These are phyloP conservation scores for Sanghuangporus sanghuang DNA, from an alignment of 1,284 basidiomycete species.

Conservation along the genomic window DNA sequence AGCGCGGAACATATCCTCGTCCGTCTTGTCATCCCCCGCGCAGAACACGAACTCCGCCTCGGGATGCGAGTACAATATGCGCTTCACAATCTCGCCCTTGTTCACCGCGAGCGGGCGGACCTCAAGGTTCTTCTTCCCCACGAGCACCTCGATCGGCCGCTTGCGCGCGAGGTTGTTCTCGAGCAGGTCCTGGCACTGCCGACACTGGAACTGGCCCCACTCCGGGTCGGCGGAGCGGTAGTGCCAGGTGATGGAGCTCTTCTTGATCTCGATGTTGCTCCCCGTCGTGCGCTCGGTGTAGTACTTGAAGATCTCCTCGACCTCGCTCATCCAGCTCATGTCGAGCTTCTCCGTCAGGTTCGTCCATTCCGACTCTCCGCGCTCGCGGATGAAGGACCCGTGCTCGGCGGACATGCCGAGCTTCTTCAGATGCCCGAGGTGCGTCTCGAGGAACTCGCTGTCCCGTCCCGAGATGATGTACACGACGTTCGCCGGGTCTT, in stretches of 20 bases:
- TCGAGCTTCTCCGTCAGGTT: conserved; percentile 91
- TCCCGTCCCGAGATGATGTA: conserved; percentile 99
- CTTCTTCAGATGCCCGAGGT: conserved; percentile 79
- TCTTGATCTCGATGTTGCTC: conserved; percentile 95
- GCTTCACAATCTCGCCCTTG: conserved; percentile 98
- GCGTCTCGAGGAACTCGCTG: conserved; percentile 85
- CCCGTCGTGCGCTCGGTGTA: conserved; percentile 96
- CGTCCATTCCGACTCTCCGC: conserved; percentile 64
- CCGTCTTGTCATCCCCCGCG: conserved; percentile 97
- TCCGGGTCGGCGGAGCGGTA: conserved; percentile 92
- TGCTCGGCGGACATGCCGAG: conserved; percentile 96
- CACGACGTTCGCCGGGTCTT: conserved; percentile 85
- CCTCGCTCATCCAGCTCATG: conserved; percentile 98
- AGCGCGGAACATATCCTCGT: conserved; percentile 96
- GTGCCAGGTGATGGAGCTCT: conserved; percentile 97
- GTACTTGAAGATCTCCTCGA: conserved; percentile 93
- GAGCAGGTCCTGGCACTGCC: conserved; percentile 93
- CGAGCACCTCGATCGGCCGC: conserved; percentile 86
- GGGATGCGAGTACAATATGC: conserved; percentile 87
- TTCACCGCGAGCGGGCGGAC: conserved; percentile 93
- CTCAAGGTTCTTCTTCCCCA: conserved; percentile 98
- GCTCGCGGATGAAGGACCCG: conserved; percentile 86
- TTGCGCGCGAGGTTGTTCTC: conserved; percentile 90
- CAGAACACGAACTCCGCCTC: conserved; percentile 96
- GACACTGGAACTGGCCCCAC: conserved; percentile 93